Percentiles rank a stretch among this genome's conserved stretches.
phyloP scores from a whole-genome alignment of 352 stramenopile genomes.

The Globisporangium cystogenes region DNA sequence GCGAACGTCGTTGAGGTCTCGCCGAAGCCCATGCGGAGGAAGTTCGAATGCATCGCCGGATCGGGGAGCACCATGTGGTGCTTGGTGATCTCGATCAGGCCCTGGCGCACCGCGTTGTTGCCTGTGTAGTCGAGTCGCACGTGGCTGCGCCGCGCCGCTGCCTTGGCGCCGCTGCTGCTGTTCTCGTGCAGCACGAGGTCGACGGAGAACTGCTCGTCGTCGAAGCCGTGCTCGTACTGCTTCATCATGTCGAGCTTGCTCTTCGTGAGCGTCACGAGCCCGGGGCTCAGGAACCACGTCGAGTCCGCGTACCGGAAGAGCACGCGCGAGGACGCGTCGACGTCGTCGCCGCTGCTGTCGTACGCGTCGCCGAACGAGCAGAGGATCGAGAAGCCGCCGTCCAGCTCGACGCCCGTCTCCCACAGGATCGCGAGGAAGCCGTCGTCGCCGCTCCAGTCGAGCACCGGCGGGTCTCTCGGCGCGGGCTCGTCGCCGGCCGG shows the following conservation, averaged over 20 bases:
- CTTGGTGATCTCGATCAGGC: constrained; percentile 74
- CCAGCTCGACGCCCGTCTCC: constrained; percentile 69
- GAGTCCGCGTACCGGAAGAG: constrained; percentile 78
- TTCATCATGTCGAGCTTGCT: constrained; percentile 78
- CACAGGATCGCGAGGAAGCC: constrained; percentile 77
- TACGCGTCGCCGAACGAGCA: constrained; percentile 82
- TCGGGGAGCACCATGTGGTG: constrained; percentile 74
- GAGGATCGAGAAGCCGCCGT: constrained; percentile 79
- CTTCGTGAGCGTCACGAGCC: constrained; percentile 72
- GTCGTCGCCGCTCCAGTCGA: constrained; percentile 80
- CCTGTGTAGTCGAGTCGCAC: constrained; percentile 62
- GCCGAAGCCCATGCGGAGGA: constrained; percentile 74
- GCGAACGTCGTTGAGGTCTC: constrained; percentile 73
- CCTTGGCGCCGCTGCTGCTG: constrained; percentile 35
- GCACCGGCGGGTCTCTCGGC: constrained; percentile 27
- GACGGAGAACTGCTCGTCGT: constrained; percentile 74
- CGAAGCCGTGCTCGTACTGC: constrained; percentile 80
- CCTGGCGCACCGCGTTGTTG: constrained; percentile 61
- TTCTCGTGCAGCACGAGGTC: constrained; percentile 73
- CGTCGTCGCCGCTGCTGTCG: constrained; percentile 34
- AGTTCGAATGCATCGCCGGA: constrained; percentile 75
- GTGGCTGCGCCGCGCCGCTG: constrained; percentile 18
- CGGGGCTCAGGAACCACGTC: constrained; percentile 66
- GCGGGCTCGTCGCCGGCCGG: neutral
- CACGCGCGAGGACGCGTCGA: constrained; percentile 62